Evolutionary conservation across 495 filamentous ascomycete genomes (phyloP), one percentile per base, ranked within the genome.

Genomic region (Podospora pseudopauciseta): DNA sequence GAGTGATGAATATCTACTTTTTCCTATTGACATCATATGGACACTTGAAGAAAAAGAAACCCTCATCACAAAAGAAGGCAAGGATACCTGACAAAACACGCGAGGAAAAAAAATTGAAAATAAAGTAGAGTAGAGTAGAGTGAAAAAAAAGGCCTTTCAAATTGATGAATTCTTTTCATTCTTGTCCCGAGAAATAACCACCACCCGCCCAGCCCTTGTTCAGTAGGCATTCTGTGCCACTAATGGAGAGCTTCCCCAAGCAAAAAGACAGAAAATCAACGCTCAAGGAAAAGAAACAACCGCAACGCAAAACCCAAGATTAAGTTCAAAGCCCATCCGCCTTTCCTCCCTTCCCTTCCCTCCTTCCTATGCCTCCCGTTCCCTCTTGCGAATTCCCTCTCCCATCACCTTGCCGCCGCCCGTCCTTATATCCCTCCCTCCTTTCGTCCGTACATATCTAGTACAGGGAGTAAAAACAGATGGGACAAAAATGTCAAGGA

Each of bases 401-500:
- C 56, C 65, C 64, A 56, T 61, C 30, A 56, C 64, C 30, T 65
- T 63, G 23, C 23, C 27, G 49, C 63, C 39, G 28, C 56, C 68
- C 53, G 20, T 63, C 61, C 74, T 74, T 70, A 75, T 69, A 71
- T 66, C 71, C 49, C 62, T 55, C 64, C 30, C 30, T 67, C 61
- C 13, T 19, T 32, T 18, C 27, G 49, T 16, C 61, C 61, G 32
- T 32, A 63, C 65, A 62, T 69, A 72, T 71, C 73, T 74, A 75
- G 67, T 72, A 76, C 72, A 76, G 72, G 55, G 61, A 71, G 70
- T 70, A 71, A 73, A 64, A 75, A 74, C 68, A 73, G 72, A 68
- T 57, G 26, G 70, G 76, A 66, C 65, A 67, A 44, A 69, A 44
- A 69, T 70, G 63, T 49, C 70, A 60, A 67, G 44, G 28, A 65